These are phyloP conservation scores for Decorospora gaudefroyi DNA, from an alignment of 2,329 filamentous ascomycete genomes.

Conservation along the genomic window DNA sequence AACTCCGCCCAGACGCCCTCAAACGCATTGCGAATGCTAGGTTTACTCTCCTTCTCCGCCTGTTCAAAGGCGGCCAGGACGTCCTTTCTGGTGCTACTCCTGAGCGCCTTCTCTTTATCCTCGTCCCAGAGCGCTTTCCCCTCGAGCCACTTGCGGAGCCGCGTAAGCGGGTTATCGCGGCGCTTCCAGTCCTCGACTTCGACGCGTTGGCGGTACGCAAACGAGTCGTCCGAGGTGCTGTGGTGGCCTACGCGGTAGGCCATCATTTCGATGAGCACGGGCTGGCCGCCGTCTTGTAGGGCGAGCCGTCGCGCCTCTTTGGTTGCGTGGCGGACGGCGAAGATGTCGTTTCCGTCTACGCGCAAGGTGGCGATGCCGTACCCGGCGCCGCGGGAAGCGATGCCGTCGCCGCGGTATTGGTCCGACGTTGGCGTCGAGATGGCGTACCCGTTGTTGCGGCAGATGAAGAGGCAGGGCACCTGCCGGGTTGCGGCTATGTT, in stretches of 20 bases:
- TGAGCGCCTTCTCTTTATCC: conserved; percentile 72
- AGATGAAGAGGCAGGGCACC: conserved; percentile 88
- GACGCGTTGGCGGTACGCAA: conserved; percentile 88
- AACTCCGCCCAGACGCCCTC: conserved; percentile 87
- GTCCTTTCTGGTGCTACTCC: conserved; percentile 70
- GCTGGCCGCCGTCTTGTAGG: conserved; percentile 76
- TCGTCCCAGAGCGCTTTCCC: conserved; percentile 82
- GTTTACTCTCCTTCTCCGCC: conserved; percentile 81
- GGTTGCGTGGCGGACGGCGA: conserved; percentile 82
- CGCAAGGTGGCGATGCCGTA: conserved; percentile 95
- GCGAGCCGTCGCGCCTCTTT: conserved; percentile 77
- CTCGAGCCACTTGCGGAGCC: conserved; percentile 90
- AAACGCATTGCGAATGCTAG: conserved; percentile 73
- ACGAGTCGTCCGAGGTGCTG: conserved; percentile 95
- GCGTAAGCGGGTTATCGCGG: conserved; percentile 83
- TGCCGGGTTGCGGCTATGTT: conserved; percentile 88
- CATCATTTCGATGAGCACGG: conserved; percentile 92
- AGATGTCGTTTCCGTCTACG: conserved; percentile 93
- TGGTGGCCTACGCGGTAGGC: conserved; percentile 98
- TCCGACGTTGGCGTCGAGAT: conserved; percentile 89
- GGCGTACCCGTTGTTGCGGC: conserved; percentile 90
- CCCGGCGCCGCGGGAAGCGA: conserved; percentile 81
- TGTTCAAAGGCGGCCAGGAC: conserved; percentile 82
- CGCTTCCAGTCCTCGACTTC: conserved; percentile 96
- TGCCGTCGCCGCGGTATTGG: conserved; percentile 89